Percentiles rank a stretch among this genome's conserved stretches.
These are phyloP conservation scores for Alternaria panax DNA, from an alignment of 2,329 filamentous ascomycete genomes.

Conservation along the genomic window DNA sequence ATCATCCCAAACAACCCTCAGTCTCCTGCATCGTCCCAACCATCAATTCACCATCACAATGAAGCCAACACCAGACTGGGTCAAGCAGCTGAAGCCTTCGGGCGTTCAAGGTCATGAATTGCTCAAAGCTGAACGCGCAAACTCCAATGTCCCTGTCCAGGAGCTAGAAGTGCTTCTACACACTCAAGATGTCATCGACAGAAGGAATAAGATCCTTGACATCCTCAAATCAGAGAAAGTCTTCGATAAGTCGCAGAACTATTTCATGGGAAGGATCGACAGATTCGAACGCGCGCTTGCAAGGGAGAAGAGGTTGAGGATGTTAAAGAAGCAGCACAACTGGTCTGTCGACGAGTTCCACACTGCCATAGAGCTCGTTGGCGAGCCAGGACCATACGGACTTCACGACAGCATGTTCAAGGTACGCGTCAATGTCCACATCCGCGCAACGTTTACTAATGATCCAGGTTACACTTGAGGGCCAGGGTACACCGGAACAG, in stretches of 20 bases:
- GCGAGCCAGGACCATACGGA: constrained; percentile 76
- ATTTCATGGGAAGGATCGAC: constrained; percentile 74
- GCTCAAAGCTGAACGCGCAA: constrained; percentile 71
- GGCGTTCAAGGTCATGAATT: constrained; percentile 74
- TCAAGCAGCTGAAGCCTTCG: constrained; percentile 70
- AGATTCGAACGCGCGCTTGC: constrained; percentile 74
- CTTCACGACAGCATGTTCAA: constrained; percentile 76
- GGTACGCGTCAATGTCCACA: constrained; percentile 48
- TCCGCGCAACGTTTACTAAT: constrained; percentile 14
- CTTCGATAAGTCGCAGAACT: constrained; percentile 81
- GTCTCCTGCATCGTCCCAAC: constrained; percentile 15
- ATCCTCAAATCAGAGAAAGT: constrained; percentile 72
- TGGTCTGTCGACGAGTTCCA: constrained; percentile 72
- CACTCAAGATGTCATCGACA: constrained; percentile 68
- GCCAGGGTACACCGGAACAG: constrained; percentile 77
- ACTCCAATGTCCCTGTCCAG: constrained; percentile 71
- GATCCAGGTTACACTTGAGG: constrained; percentile 68
- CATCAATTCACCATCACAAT: constrained; percentile 29
- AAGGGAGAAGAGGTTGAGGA: constrained; percentile 72
- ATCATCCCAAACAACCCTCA: constrained; percentile 10
- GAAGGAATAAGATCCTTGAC: constrained; percentile 66
- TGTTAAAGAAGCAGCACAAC: constrained; percentile 69
- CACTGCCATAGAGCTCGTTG: constrained; percentile 72
- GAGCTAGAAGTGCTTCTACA: constrained; percentile 74
- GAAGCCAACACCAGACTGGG: constrained; percentile 65